Evolutionary conservation across 2,329 filamentous ascomycete species (phyloP).

Genomic region (Colletotrichum graminicola): DNA sequence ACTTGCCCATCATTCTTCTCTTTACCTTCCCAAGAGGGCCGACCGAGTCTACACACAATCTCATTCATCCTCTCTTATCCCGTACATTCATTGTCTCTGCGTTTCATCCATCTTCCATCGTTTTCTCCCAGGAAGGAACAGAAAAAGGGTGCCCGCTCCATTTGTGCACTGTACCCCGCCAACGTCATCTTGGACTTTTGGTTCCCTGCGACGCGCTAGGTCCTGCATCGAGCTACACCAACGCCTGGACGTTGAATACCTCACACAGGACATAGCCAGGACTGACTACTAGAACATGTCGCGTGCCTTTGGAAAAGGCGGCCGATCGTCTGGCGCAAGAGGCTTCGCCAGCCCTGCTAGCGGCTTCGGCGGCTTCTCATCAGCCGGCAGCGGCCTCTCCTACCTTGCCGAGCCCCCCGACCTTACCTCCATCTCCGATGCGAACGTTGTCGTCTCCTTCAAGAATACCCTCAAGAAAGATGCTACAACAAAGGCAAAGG

Average conservation of each 20-base stretch:
- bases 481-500: conserved; percentile 90
- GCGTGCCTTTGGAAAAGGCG: conserved; percentile 38
- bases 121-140: not conserved
- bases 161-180: conserved; percentile 37
- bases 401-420: conserved; percentile 90
- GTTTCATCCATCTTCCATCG: not conserved
- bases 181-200: conserved; percentile 38
- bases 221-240: conserved; percentile 1
- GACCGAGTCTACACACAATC: not conserved
- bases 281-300: conserved; percentile 35
- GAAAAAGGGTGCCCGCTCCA: not conserved
- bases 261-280: not conserved
- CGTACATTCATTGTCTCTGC: not conserved
- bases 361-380: conserved; percentile 58
- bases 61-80: not conserved
- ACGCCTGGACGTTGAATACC: not conserved
- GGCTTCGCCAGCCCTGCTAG: conserved; percentile 34
- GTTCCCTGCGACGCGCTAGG: conserved; percentile 10
- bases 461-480: conserved; percentile 96
- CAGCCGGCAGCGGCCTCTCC: conserved; percentile 71
- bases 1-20: not conserved
- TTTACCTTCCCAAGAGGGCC: not conserved
- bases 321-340: conserved; percentile 37
- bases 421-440: conserved; percentile 80
- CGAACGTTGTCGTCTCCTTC: conserved; percentile 88